Evolutionary conservation across 169 alveolate species (phyloP).

Genomic region (Plasmodium chabaudi): DNA sequence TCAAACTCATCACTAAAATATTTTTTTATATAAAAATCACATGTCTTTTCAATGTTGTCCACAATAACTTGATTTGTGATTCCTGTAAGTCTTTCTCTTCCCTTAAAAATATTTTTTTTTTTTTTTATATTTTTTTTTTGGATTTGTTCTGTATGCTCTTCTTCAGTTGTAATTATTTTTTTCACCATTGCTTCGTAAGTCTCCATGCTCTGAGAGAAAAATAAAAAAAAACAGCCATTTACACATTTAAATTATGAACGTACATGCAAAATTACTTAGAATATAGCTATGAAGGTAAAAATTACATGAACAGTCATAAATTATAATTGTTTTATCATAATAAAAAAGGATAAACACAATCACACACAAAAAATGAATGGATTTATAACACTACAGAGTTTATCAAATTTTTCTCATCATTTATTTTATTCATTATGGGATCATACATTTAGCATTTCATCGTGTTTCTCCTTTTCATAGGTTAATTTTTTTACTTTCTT

Average conservation of each 20-base stretch:
- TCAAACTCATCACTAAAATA: conserved; percentile 48
- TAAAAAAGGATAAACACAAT: no score
- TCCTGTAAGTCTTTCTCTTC: conserved; percentile 22
- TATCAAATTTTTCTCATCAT: no score
- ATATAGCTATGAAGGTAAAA: no score
- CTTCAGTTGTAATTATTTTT: conserved; percentile 18
- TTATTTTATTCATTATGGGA: no score
- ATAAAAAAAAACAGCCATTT: not conserved
- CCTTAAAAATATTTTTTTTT: conserved; percentile 1
- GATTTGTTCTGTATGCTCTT: conserved; percentile 15
- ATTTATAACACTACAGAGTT: no score
- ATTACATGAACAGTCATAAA: no score
- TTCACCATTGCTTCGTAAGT: conserved; percentile 60
- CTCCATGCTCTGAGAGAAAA: conserved; percentile 9
- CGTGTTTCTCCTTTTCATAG: conserved; percentile 46
- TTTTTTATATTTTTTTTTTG: conserved; percentile 4
- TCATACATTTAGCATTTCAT: conserved; percentile 31
- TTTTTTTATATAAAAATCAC: conserved; percentile 68
- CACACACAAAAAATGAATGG: no score
- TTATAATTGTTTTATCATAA: no score
- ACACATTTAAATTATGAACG: not conserved
- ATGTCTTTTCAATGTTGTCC: conserved; percentile 59
- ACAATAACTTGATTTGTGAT: conserved; percentile 38
- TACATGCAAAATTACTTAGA: not conserved
- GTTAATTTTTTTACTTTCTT: conserved; percentile 27